Evolutionary conservation across 371 early-diverging fungal species (phyloP), one percentile per base, ranked within the genome.

Genomic region (Mucor racemosus): DNA sequence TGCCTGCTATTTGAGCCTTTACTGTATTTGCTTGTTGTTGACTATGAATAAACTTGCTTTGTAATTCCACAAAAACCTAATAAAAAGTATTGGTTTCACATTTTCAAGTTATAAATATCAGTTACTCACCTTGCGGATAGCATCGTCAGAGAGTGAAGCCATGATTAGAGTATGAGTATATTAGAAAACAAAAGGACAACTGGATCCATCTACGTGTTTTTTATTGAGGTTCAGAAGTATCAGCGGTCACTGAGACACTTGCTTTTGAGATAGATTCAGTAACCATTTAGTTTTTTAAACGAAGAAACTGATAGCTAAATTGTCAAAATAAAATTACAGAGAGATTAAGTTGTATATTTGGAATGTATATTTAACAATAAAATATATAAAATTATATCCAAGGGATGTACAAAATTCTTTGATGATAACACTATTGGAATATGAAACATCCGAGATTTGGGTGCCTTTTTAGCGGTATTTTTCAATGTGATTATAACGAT

Each of bases 1-100:
- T 83, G 58, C 77, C 68, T 65, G 82, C 82, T 48, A 91, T 85
- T 76, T 92, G 93, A n/a, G 88, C 81, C 48, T 90, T 88, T 59
- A 88, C 85, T 26, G 83, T 80, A 56, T 76, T 76, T 10, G 88
- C 78, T 79, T 92, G 91, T 62, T 88, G 89, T 63, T 83, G 87
- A 64, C 84, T 82, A 36, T 88, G 81, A 21, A 88, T 73, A 41
- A 86, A 81, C 54, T 85, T 86, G 65, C 77, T 78, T 76, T 90
- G 88, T 46, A 90, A 75, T 70, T 90, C 87, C 11, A 86, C 81
- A 69, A 88, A 81, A 46, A 90, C 81, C 90, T 90, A 42, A 26
- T 19, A 55, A 13, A 13, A 4, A 14, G 13, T 10, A 5, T 38
- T 65, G 26, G 13, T 21, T 31, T 15, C 3, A 8, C 44, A 17